These are phyloP conservation scores for Triangularia verruculosa DNA, from an alignment of 2,329 filamentous ascomycete genomes.

Conservation along the genomic window DNA sequence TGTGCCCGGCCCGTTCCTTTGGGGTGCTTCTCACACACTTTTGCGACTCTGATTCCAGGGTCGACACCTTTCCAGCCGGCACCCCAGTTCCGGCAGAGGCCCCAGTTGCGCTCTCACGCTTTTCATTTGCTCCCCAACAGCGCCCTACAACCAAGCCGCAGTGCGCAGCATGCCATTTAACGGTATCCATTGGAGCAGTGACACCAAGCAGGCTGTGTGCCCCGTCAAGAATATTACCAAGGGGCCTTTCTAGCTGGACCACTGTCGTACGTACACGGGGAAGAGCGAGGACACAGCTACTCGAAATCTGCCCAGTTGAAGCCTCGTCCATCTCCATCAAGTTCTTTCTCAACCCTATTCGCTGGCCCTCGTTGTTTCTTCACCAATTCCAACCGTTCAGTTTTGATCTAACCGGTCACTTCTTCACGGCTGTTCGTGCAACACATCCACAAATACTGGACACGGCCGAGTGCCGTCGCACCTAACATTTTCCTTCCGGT, in stretches of 20 bases:
- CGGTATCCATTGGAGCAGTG: background rate
- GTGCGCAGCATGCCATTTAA: background rate
- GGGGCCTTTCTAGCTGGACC: background rate
- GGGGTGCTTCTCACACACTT: background rate
- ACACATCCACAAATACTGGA: background rate
- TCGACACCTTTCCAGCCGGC: background rate
- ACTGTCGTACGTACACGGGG: background rate
- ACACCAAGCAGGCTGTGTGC: background rate
- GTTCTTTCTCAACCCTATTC: background rate
- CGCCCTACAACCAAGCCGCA: background rate
- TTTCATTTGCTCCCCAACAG: background rate
- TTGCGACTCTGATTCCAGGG: background rate
- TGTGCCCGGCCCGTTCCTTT: conserved; percentile 8
- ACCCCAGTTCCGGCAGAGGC: background rate
- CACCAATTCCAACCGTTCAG: background rate
- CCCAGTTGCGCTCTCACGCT: background rate
- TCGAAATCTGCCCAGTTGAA: background rate
- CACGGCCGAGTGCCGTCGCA: background rate
- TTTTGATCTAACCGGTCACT: background rate
- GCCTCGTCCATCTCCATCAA: background rate
- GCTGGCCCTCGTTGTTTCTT: background rate
- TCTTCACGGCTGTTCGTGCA: background rate
- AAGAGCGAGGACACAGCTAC: background rate
- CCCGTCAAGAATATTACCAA: background rate
- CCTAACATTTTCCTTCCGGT: too few relatives aligned